A percentile compares a stretch with the other conserved stretches of the same genome.
Conservation (phyloP, 73 alveolate species). For the Paramecium caudatum region DNA sequence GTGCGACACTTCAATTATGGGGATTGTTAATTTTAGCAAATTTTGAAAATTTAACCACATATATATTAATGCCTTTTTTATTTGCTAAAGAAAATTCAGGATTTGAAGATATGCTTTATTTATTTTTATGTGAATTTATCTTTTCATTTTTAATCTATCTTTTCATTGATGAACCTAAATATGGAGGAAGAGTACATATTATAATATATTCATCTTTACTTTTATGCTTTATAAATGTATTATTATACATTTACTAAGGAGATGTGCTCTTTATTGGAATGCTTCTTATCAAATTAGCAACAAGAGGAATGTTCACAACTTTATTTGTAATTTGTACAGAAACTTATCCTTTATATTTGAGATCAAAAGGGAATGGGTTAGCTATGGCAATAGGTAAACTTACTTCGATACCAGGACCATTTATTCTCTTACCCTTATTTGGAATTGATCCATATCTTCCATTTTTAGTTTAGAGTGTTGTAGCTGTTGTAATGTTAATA, state of each 20-base stretch:
- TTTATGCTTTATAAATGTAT: background rate
- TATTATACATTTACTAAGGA: background rate
- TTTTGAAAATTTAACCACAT: background rate
- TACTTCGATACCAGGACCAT: conserved; percentile 33
- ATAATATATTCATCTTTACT: background rate
- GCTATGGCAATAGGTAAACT: conserved; percentile 47
- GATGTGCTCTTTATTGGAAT: conserved; percentile 27
- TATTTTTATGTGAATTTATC: conserved; percentile 1
- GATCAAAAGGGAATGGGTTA: conserved; percentile 63
- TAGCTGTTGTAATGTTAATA: conserved; percentile 6
- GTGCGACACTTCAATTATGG: conserved; percentile 44
- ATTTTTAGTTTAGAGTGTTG: background rate
- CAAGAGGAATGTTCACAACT: conserved; percentile 48
- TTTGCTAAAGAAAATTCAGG: conserved; percentile 53
- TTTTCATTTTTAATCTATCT: conserved; percentile 33
- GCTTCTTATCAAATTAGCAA: conserved; percentile 43
- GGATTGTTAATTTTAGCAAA: conserved; percentile 20
- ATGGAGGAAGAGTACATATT: conserved; percentile 63
- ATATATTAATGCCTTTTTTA: conserved; percentile 61
- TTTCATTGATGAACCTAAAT: conserved; percentile 56
- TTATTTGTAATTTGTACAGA: background rate
- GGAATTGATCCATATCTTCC: conserved; percentile 35
- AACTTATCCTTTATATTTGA: conserved; percentile 36
- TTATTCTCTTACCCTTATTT: conserved; percentile 44
- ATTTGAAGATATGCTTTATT: conserved; percentile 42